Base-by-base conservation (phyloP, 2,329 filamentous ascomycete species). In the Ascochyta rabiei region DNA sequence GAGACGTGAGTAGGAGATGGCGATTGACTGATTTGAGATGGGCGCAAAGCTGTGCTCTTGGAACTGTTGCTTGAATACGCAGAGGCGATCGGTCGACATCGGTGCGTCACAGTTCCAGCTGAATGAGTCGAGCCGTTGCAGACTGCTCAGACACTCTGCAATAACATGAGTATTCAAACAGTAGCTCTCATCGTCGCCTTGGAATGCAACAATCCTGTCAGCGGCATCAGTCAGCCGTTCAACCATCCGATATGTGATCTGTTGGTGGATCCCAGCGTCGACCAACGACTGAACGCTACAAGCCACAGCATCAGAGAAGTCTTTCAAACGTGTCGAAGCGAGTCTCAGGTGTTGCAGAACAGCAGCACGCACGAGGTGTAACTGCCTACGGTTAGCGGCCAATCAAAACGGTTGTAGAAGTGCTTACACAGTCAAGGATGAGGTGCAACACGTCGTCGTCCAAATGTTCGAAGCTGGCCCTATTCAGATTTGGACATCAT, bases 381-480 rank as follows among this genome's bases (percentile, higher is more conserved):
- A 38, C 57, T 63, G 28, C 4, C 28, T 28, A 3, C 3, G 23
- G 34, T 58, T 35, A 56, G 52, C 21, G 18, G 40, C 48, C 44
- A 51, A 49, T 49, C 38, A 39, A 9, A 12, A 23, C 9, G 8
- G 23, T 19, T 6, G 10, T 3, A 24, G 45, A 46, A 33, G 16
- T 42, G 44, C 54, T 61, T 59, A 66, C 57, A 56, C 51, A 56
- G 45, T 43, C 34, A 10, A 60, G 35, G 16, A 66, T 45, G 13
- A 61, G n/a, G 16, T 61, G 59, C 18, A 67, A 38, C 12, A 66
- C 53, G 28, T 64, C 55, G 28, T 67, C 60, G 38, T 51, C 58
- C 33, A 63, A 4, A 28, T 58, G 40, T 21, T 60, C 58, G 37
- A 66, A 47, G 10, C 16, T 12, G 6, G 57, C 40, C 62, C 64